These are phyloP conservation scores for Mikania micrantha DNA, from an alignment of 129 eudicot species.

Conservation along the genomic window DNA sequence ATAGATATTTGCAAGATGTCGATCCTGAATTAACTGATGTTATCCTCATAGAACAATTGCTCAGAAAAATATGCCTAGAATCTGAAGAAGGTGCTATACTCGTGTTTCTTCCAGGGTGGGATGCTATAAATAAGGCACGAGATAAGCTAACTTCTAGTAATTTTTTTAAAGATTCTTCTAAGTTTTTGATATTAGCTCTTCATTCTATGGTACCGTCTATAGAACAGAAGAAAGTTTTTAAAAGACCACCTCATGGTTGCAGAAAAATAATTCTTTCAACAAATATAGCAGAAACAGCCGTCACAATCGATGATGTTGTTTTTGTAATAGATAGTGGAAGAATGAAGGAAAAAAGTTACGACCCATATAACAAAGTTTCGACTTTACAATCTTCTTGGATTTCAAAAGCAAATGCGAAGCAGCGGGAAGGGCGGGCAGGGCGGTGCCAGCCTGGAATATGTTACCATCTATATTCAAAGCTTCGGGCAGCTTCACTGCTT, in stretches of 20 bases:
- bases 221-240: constrained; percentile 87
- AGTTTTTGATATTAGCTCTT: constrained; percentile 58
- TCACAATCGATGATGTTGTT: constrained; percentile 97
- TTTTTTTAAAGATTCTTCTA: constrained; percentile 56
- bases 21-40: constrained; percentile 71
- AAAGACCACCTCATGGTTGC: constrained; percentile 70
- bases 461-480: constrained; percentile 85
- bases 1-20: constrained; percentile 47
- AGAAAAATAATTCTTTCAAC: constrained; percentile 90
- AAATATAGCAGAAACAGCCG: constrained; percentile 92
- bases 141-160: constrained; percentile 45
- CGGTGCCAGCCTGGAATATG: constrained; percentile 93
- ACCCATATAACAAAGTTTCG: constrained; percentile 84
- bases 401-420: constrained; percentile 96
- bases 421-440: constrained; percentile 96
- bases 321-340: constrained; percentile 90
- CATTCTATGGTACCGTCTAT: constrained; percentile 82
- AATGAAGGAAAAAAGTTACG: constrained; percentile 93
- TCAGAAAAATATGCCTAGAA: constrained; percentile 67
- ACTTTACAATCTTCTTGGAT: constrained; percentile 92
- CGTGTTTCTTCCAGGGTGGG: constrained; percentile 97
- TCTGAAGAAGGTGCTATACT: constrained; percentile 81
- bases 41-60: constrained; percentile 69
- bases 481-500: constrained; percentile 71
- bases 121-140: constrained; percentile 80